A percentile compares a stretch with the other conserved stretches of the same genome.
phyloP scores from a whole-genome alignment of 179 eudicot genomes.

The Monotropa hypopitys region DNA sequence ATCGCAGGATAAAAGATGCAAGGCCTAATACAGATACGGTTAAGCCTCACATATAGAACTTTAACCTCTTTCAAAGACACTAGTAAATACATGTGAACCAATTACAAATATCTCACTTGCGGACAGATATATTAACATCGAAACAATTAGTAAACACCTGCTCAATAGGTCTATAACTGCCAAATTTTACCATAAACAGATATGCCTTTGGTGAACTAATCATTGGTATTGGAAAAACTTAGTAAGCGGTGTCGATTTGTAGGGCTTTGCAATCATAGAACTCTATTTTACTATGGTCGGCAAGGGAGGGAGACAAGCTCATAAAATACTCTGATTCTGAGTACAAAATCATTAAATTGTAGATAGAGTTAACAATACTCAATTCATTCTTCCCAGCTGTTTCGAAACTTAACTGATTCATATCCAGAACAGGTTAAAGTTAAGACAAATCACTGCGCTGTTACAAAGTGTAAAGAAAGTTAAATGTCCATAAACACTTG shows the following conservation, averaged over 20 bases:
- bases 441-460: neutral
- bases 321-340: neutral
- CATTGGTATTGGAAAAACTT: neutral
- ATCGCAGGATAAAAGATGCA: neutral
- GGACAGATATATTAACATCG: neutral
- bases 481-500: neutral
- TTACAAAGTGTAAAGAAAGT: neutral
- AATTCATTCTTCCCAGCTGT: neutral
- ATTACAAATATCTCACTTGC: neutral
- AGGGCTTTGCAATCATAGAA: neutral
- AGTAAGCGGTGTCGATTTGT: neutral
- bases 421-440: neutral
- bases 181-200: neutral
- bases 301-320: conserved; percentile 3
- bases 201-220: neutral
- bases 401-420: neutral
- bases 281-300: neutral
- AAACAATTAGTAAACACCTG: neutral
- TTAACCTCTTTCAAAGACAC: neutral
- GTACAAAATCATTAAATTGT: neutral
- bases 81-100: neutral
- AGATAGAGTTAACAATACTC: neutral
- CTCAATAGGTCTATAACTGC: neutral
- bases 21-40: neutral
- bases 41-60: neutral